Base-by-base conservation (phyloP, 1,139 yeast species). In the Yamadazyma siamensis region DNA sequence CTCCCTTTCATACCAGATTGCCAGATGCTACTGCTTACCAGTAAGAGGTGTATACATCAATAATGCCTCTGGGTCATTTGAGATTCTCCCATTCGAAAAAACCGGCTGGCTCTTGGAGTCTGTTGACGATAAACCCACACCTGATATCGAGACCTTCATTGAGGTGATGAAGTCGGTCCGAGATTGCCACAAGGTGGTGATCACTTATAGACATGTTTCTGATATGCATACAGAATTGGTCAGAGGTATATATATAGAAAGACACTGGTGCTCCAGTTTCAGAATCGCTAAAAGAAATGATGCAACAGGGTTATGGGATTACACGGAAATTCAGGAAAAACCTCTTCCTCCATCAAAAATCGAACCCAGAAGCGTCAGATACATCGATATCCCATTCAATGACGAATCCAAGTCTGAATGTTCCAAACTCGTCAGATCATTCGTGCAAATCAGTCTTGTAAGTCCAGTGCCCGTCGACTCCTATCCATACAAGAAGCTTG, bases 261-360 rank as follows among this genome's bases (percentile, higher is more conserved):
- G 96, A 46, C 95, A 86, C 57, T 88, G 95, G 95, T 69, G 74
- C 36, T 71, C 80, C 7, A 68, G 80, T 16, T 82, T 88, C 55
- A 72, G 82, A 46, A 47, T 81, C 35, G 94, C 91, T 5, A 70
- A 73, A 4, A 71, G 96, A 56, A 86, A 89, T 51, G 95, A 88
- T 51, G 54, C 47, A 8, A 79, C 94, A 1, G 96, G 97, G 3
- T 56, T 87, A 19, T 89, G 96, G 96, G 95, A 88, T 52, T 85
- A 80, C 51, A 68, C 69, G 9, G 75, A 77, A 23, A 54, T 88
- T 20, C 89, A 82, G 38, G 79, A 77, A 11, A 56, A 65, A 22
- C 79, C 89, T 3, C 50, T 80, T 18, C 77, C 81, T 3, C 69
- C 80, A 12, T 47, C 71, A 10, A 50, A 55, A 17, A 34, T 46